Percentiles rank a stretch among this genome's conserved stretches.
phyloP scores from a whole-genome alignment of 495 filamentous ascomycete genomes.

The Penicillium cataractarum region DNA sequence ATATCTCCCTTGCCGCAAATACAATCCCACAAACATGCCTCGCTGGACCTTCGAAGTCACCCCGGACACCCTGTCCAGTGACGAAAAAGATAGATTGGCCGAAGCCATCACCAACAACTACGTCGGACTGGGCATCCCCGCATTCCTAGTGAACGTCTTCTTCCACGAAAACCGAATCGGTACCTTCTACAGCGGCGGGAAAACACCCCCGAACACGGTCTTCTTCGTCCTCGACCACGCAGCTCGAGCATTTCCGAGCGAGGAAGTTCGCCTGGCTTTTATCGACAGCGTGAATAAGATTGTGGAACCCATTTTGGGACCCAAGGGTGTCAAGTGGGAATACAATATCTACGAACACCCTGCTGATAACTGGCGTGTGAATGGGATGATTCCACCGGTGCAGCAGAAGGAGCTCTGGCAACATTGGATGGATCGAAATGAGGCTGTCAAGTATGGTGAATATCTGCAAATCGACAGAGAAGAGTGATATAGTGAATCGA shows the following conservation, averaged over 20 bases:
- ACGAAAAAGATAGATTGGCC: no score
- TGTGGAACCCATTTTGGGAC: neutral
- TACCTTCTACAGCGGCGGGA: neutral
- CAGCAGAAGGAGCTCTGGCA: neutral
- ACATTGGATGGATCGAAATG: neutral
- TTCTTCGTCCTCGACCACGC: neutral
- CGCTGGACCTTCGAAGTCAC: no score
- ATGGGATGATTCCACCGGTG: neutral
- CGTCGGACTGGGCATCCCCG: neutral
- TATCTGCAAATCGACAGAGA: neutral
- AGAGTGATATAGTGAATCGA: neutral
- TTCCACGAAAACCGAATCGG: neutral
- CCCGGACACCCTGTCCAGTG: no score
- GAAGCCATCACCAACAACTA: neutral
- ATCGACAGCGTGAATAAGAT: neutral
- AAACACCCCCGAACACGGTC: neutral
- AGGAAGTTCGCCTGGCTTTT: neutral
- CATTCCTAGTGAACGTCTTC: neutral
- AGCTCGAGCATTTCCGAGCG: neutral
- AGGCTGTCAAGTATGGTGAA: neutral
- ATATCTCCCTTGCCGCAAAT: no score
- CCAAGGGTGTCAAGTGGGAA: neutral
- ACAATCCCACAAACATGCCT: no score
- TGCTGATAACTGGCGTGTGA: neutral
- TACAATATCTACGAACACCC: neutral